Percentiles rank a stretch among this genome's conserved stretches.
These are phyloP conservation scores for Globisporangium middletonii DNA, from an alignment of 352 stramenopile species.

Conservation along the genomic window DNA sequence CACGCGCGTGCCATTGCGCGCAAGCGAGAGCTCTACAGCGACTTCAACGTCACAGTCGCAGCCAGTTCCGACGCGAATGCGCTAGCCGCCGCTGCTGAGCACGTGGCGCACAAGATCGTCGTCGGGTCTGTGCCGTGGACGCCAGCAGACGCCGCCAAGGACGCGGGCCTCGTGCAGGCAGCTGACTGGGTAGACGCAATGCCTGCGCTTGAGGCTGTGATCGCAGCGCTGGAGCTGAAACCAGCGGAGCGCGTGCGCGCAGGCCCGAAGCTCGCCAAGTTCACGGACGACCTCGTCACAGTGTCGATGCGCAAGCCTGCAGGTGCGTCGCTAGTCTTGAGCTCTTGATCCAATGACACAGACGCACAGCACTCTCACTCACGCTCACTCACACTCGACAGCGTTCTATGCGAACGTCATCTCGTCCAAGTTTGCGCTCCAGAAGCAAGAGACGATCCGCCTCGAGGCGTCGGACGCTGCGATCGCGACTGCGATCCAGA, in stretches of 20 bases:
- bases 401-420: constrained; percentile 81
- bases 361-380: no score
- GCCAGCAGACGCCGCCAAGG: not conserved
- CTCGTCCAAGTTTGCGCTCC: constrained; percentile 69
- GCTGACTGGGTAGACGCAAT: constrained; percentile 17
- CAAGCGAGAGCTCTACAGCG: constrained; percentile 56
- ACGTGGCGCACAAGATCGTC: constrained; percentile 27
- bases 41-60: constrained; percentile 60
- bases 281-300: constrained; percentile 69
- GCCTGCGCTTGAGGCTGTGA: constrained; percentile 29
- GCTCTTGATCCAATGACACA: not conserved
- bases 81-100: constrained; percentile 20
- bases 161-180: not conserved
- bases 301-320: constrained; percentile 64
- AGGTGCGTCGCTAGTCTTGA: constrained; percentile 21
- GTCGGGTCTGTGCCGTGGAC: constrained; percentile 58
- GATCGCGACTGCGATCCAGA: constrained; percentile 71
- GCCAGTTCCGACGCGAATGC: constrained; percentile 32
- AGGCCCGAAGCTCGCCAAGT: constrained; percentile 53
- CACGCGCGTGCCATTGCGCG: constrained; percentile 29
- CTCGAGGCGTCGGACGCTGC: constrained; percentile 60
- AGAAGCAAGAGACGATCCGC: constrained; percentile 57
- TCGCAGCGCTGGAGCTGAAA: constrained; percentile 41
- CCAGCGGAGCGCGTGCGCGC: constrained; percentile 32
- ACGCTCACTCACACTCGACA: constrained; percentile 8